Evolutionary conservation across 2,329 filamentous ascomycete species (phyloP), one percentile per base, ranked within the genome.

Genomic region (Pseudovirgaria hyperparasitica): DNA sequence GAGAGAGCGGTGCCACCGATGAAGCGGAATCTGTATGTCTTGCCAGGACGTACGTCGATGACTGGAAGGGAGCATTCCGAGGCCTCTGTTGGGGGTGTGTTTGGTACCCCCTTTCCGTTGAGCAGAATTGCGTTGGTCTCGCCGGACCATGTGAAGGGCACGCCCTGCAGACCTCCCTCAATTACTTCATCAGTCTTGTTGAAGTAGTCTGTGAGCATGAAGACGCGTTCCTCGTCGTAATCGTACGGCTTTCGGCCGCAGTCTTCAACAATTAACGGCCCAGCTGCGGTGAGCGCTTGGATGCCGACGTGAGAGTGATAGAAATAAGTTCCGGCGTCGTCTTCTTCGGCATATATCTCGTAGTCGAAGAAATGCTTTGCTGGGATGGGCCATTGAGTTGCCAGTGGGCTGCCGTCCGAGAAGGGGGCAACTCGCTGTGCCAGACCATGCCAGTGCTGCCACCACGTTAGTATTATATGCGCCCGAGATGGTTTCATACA

Each of bases 301-400:
- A 77, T 68, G 0, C 63, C 72, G 10, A 78, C 59, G 34, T 79
- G 75, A 0, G 72, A 76, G 41, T 79, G 74, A 40, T 78, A 79
- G 42, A 74, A 77, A 41, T 76, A 79, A 0, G 72, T 71, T 4
- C 74, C 75, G 0, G 69, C 64, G 28, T 70, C 63, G 5, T 62
- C 65, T 2, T 44, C 22, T 4, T 64, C 48, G 0, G 70, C 63
- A 10, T 59, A 58, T 4, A 79, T 50, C 40, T 79, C 72, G 41
- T 79, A 79, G 50, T 79, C 75, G 45, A 79, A 79, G 50, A 68
- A 79, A 32, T 69, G 60, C 1, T 56, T 48, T 0, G 71, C 61
- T 0, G 69, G 63, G 19, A 79, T 76, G 0, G 74, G 72, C 74
- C 73, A 80, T 38, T 79, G 73, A 11, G 63, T 63, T 2, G 67